A percentile compares a stretch with the other conserved stretches of the same genome.
phyloP scores from a whole-genome alignment of 2,329 filamentous ascomycete species.

The Myriosclerotinia curreyana region DNA sequence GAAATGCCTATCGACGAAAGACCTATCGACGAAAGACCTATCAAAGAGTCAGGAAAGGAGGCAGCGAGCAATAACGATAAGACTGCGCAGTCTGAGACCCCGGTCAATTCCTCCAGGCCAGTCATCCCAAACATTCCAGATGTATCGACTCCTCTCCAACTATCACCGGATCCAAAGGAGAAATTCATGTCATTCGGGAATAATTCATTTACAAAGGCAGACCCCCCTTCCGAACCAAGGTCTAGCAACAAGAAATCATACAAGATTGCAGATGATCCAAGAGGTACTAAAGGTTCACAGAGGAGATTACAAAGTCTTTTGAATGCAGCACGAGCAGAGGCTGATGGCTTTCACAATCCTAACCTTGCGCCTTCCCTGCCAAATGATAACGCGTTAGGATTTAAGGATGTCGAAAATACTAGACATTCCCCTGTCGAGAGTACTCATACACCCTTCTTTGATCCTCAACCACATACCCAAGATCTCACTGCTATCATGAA shows the following conservation, averaged over 20 bases:
- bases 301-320: constrained; percentile 15
- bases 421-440: neutral
- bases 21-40: neutral
- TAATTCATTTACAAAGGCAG: neutral
- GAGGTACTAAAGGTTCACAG: constrained; percentile 11
- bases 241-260: constrained; percentile 10
- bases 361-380: neutral
- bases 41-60: neutral
- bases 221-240: neutral
- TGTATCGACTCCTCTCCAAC: neutral
- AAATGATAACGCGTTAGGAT: neutral
- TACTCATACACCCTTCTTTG: neutral
- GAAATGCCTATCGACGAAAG: too few relatives aligned
- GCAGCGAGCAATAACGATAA: neutral
- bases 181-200: neutral
- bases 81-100: neutral
- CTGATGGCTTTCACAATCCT: constrained; percentile 1
- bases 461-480: neutral
- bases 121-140: neutral
- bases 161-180: constrained; percentile 2
- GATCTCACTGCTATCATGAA: neutral
- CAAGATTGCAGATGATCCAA: constrained; percentile 16
- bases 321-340: constrained; percentile 16
- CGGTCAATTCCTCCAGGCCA: neutral
- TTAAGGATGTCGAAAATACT: neutral